A percentile compares a stretch with the other conserved stretches of the same genome.
Conservation (phyloP, 208 protist genomes). For the Trypanosoma cruzi region DNA sequence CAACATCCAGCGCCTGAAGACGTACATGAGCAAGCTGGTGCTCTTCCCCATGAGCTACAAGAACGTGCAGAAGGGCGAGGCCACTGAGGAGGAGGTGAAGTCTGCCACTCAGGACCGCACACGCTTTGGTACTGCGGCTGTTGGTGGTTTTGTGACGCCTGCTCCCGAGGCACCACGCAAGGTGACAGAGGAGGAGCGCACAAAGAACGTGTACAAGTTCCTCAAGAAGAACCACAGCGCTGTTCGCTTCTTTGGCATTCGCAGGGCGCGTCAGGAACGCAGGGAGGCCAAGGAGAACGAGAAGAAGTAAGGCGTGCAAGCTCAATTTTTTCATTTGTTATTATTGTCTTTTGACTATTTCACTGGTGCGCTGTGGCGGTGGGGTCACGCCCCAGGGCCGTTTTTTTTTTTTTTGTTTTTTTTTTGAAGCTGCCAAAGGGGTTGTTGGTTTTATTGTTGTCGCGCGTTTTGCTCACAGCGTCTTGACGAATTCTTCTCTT, state of each 20-base stretch:
- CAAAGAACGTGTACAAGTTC: slow-evolving; percentile 89
- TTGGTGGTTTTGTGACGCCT: slow-evolving; percentile 64
- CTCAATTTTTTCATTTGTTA: slow-evolving; percentile 28
- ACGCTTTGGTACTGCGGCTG: slow-evolving; percentile 69
- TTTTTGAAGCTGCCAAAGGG: no score
- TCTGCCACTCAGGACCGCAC: slow-evolving; percentile 71
- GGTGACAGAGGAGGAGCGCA: slow-evolving; percentile 88
- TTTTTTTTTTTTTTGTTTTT: no score
- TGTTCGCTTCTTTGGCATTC: slow-evolving; percentile 91
- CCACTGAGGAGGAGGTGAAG: slow-evolving; percentile 73
- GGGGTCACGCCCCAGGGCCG: no score
- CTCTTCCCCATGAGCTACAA: slow-evolving; percentile 94
- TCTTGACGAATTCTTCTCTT: slow-evolving; percentile 23
- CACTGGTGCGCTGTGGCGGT: slow-evolving; percentile 13
- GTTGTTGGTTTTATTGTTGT: slow-evolving; percentile 11
- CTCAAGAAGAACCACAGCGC: slow-evolving; percentile 94
- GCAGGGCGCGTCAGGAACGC: slow-evolving; percentile 73
- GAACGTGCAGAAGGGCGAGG: slow-evolving; percentile 83
- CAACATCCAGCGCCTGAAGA: slow-evolving; percentile 97
- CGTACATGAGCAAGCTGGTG: slow-evolving; percentile 96
- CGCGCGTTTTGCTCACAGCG: background rate
- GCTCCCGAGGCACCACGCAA: slow-evolving; percentile 68
- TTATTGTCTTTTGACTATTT: slow-evolving; percentile 27
- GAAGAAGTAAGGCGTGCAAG: slow-evolving; percentile 33
- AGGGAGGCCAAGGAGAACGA: slow-evolving; percentile 86